Conservation (phyloP, 805 yeast species). For the Wickerhamomyces ciferrii region DNA sequence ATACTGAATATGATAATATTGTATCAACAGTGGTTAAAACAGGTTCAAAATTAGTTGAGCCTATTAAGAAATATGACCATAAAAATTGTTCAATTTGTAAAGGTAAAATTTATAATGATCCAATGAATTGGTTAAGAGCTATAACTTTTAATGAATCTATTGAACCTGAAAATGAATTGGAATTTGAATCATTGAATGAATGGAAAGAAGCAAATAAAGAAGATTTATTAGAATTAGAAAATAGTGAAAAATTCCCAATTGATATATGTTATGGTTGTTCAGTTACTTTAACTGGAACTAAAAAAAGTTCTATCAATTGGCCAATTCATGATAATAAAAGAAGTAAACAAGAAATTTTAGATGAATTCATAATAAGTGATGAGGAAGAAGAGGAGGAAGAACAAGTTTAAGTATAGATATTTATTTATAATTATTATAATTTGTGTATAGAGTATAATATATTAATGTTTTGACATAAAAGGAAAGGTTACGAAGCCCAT, state of each 20-base stretch:
- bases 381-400: conserved; percentile 25
- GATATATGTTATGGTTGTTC: conserved; percentile 76
- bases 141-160: conserved; percentile 61
- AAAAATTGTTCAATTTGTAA: conserved; percentile 53
- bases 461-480: not conserved
- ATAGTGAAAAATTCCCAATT: conserved; percentile 12
- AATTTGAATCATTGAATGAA: conserved; percentile 28
- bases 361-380: conserved; percentile 40
- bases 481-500: not conserved
- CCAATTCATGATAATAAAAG: conserved; percentile 23
- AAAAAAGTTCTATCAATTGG: conserved; percentile 33
- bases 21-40: conserved; percentile 91
- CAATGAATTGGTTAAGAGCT: conserved; percentile 59
- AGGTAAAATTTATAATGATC: conserved; percentile 45
- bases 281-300: conserved; percentile 47
- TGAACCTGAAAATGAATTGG: conserved; percentile 38
- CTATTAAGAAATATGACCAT: conserved; percentile 24
- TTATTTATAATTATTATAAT: not conserved
- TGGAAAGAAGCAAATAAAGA: conserved; percentile 26
- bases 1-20: conserved; percentile 77
- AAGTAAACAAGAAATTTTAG: conserved; percentile 32
- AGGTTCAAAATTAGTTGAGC: conserved; percentile 67
- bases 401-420: conserved; percentile 1
- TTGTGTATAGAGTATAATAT: not conserved
- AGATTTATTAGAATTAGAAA: conserved; percentile 9